These are phyloP conservation scores for Alliaria petiolata DNA, from an alignment of 345 rosid genomes.

Conservation along the genomic window DNA sequence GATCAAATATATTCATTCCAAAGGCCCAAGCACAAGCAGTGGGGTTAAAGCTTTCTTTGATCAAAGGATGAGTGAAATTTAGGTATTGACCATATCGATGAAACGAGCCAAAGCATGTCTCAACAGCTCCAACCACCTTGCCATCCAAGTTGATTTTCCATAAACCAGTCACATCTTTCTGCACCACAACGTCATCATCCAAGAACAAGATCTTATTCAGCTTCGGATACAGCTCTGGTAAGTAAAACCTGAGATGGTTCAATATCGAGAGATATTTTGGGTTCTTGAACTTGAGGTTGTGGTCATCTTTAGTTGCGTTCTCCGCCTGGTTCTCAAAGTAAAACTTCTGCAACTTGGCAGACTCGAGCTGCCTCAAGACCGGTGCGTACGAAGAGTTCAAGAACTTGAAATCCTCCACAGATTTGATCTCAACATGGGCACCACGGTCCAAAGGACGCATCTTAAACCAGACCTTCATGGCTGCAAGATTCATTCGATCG, in stretches of 20 bases:
- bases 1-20: conserved; percentile 91
- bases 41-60: conserved; percentile 66
- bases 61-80: conserved; percentile 69
- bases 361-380: conserved; percentile 65
- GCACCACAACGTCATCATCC: conserved; percentile 96
- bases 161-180: conserved; percentile 77
- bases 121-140: conserved; percentile 93
- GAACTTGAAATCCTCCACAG: conserved; percentile 64
- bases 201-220: conserved; percentile 75
- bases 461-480: conserved; percentile 95
- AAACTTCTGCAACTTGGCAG: conserved; percentile 53
- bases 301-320: conserved; percentile 40
- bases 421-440: conserved; percentile 72
- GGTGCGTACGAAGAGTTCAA: conserved; percentile 73
- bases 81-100: conserved; percentile 76
- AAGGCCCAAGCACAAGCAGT: conserved; percentile 93
- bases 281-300: conserved; percentile 50
- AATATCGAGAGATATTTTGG: conserved; percentile 63
- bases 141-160: conserved; percentile 88
- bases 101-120: conserved; percentile 89
- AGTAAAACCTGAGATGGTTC: conserved; percentile 80
- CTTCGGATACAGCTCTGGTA: conserved; percentile 87
- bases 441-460: conserved; percentile 86
- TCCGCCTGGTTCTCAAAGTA: conserved; percentile 43
- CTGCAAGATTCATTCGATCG: conserved; percentile 78